phyloP scores from a whole-genome alignment of 352 stramenopile species.

The Pythium biforme region DNA sequence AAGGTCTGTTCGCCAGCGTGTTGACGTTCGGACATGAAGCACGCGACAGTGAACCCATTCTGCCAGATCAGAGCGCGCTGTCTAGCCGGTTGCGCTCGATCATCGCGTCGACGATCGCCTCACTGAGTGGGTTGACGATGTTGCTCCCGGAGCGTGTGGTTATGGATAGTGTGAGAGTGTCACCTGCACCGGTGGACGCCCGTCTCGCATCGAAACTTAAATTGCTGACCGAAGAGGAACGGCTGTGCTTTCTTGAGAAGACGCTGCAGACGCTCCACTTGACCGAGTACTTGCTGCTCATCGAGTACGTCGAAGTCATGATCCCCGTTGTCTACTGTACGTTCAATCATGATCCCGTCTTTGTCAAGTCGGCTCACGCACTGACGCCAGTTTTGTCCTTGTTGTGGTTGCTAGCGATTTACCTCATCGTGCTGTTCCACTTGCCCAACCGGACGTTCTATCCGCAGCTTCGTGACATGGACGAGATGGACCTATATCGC shows the following conservation, averaged over 20 bases:
- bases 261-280: constrained; percentile 32
- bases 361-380: not conserved
- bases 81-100: not conserved
- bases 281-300: constrained; percentile 33
- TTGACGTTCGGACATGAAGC: not conserved
- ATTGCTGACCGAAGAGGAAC: not conserved
- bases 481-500: constrained; percentile 4
- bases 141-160: not conserved
- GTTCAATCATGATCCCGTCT: not conserved
- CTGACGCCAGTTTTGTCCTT: not conserved
- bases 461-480: constrained; percentile 29
- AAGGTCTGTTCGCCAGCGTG: not conserved
- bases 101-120: not conserved
- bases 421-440: constrained; percentile 34
- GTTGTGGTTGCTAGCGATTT: constrained; percentile 17
- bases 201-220: not conserved
- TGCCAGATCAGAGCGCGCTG: not conserved
- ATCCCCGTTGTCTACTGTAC: constrained; percentile 33
- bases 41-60: too few species aligned
- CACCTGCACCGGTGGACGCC: not conserved
- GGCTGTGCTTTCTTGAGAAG: constrained; percentile 15
- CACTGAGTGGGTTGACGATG: not conserved
- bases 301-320: constrained; percentile 36
- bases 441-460: constrained; percentile 36
- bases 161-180: not conserved